These are phyloP conservation scores for Calonectria pseudoturangicola DNA, from an alignment of 2,329 filamentous ascomycete genomes.

Conservation along the genomic window DNA sequence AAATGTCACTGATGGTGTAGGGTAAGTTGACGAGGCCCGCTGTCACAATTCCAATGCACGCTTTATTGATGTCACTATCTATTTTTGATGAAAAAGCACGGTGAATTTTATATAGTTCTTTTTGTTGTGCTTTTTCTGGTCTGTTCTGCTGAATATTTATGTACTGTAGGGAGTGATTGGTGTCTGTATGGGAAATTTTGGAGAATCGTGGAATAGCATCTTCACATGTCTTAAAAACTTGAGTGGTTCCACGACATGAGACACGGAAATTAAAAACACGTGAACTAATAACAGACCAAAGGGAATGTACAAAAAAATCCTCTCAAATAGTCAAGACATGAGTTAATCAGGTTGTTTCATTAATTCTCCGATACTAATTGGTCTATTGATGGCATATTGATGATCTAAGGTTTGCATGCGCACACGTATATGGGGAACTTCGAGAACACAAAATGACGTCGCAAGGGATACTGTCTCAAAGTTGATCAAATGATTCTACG, in stretches of 20 bases:
- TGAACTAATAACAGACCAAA: too few species aligned
- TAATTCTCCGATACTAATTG: not conserved
- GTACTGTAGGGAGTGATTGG: not conserved
- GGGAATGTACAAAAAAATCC: not conserved
- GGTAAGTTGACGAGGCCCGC: not conserved
- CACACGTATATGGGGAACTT: too few species aligned
- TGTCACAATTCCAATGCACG: not conserved
- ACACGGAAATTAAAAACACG: too few species aligned
- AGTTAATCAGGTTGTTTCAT: not conserved
- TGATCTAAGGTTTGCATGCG: too few species aligned
- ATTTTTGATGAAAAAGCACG: not conserved
- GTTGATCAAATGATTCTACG: too few species aligned
- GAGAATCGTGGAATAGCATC: too few species aligned
- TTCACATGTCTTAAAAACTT: too few species aligned
- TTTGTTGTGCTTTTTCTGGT: too few species aligned
- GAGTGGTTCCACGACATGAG: too few species aligned
- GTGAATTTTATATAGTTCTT: too few species aligned
- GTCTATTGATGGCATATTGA: not conserved
- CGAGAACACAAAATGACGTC: too few species aligned
- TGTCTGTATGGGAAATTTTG: not conserved
- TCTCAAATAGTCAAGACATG: not conserved
- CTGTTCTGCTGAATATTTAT: not conserved
- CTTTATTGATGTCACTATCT: not conserved
- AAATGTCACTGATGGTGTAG: not conserved
- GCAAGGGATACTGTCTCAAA: too few species aligned